Evolutionary conservation across 1,284 basidiomycete species (phyloP), one percentile per base, ranked within the genome.

Genomic region (Ustilago esculenta): DNA sequence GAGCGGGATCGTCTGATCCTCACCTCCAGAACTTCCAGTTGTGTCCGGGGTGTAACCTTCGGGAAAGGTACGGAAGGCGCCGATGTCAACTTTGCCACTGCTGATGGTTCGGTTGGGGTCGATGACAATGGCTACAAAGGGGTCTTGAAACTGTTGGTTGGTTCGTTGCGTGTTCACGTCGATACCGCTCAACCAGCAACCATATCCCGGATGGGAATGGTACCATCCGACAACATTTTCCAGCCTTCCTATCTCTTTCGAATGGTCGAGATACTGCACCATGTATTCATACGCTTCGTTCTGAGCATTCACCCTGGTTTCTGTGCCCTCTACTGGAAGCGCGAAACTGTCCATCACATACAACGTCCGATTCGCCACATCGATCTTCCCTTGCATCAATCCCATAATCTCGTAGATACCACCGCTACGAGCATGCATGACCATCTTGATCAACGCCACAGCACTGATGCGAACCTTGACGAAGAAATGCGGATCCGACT

Each of bases 391-490:
- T 83, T 97, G 93, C 94, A 98, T 97, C 39, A 98, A 86, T 9
- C 96, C 96, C 96, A 98, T 98, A 79, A 98, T 96, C 84, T 98
- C 95, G 84, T 97, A 92, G 51, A 91, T 90, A 2, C 96, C 95
- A 45, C 95, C 96, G 6, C 94, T 97, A 41, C 95, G 89, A 33
- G 96, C 95, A 83, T 98, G 95, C 78, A 96, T 98, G 48, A 94
- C 95, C 95, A 98, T 98, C 86, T 98, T 98, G 84, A 98, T 95
- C 69, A 98, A 84, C 7, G 95, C 94, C 25, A 95, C 89, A 0
- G 94, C 93, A 1, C 92, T 95, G 68, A 98, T 95, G 84, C 91
- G 92, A 83, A 95, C 95, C 51, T 89, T 87, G 80, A 92, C 92
- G 85, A 98, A 98, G 85, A 92, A 92, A 76, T 94, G 89, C 2